These are phyloP conservation scores for Breviolum minutum DNA, from an alignment of 73 alveolate species.

Conservation along the genomic window DNA sequence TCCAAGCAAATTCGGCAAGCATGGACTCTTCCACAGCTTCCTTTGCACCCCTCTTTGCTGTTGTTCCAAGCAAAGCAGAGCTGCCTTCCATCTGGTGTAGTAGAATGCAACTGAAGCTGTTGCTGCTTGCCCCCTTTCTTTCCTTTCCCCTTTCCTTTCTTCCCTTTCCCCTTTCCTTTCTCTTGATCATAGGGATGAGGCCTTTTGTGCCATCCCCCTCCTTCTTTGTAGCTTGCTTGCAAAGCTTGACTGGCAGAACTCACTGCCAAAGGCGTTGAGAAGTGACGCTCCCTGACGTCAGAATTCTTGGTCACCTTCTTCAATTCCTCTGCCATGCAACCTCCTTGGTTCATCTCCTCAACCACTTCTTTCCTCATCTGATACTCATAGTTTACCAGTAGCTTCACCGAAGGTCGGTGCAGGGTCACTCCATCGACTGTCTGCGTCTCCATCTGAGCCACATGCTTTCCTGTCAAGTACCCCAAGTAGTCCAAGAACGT, in stretches of 20 bases:
- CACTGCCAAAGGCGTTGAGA: neutral
- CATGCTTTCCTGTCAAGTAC: neutral
- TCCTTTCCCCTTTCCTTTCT: neutral
- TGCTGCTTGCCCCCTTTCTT: neutral
- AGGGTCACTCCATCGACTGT: neutral
- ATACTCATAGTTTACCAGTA: neutral
- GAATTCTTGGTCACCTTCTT: neutral
- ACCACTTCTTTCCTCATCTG: neutral
- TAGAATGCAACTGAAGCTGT: neutral
- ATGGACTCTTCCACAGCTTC: neutral
- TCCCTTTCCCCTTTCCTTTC: neutral
- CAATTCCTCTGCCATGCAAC: neutral
- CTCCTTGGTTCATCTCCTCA: neutral
- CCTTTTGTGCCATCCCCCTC: neutral
- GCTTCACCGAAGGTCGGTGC: neutral
- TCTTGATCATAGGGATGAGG: neutral
- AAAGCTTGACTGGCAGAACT: neutral
- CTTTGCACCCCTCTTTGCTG: neutral
- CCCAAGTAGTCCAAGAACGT: neutral
- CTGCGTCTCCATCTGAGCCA: neutral
- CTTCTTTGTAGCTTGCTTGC: neutral
- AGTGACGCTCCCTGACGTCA: neutral
- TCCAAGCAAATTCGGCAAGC: neutral
- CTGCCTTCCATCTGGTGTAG: neutral
- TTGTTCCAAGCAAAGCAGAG: neutral